These are phyloP conservation scores for Elsinoe necatrix DNA, from an alignment of 2,329 filamentous ascomycete species.

Conservation along the genomic window DNA sequence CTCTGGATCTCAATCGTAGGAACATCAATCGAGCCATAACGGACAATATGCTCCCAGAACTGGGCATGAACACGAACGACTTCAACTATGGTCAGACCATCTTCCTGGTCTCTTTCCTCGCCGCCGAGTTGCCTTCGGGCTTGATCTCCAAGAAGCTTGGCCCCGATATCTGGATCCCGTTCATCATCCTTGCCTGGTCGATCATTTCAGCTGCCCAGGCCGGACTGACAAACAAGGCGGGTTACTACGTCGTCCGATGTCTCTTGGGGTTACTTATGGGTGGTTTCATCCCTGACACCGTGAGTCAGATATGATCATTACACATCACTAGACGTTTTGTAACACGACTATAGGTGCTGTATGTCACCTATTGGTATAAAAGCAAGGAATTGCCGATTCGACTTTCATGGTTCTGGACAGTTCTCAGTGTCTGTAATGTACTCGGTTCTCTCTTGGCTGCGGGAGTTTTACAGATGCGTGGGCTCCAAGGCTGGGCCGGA, in stretches of 20 bases:
- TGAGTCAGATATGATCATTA: neutral
- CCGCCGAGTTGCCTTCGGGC: constrained; percentile 31
- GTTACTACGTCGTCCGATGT: constrained; percentile 37
- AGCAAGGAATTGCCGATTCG: constrained; percentile 59
- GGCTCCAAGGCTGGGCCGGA: constrained; percentile 28
- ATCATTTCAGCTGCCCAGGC: constrained; percentile 23
- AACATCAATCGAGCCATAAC: constrained; percentile 45
- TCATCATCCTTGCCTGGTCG: constrained; percentile 18
- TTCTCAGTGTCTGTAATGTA: constrained; percentile 51
- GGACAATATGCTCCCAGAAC: constrained; percentile 10
- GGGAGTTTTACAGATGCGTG: constrained; percentile 44
- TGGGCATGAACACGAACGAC: constrained; percentile 21
- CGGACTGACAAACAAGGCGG: constrained; percentile 28
- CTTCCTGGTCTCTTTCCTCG: constrained; percentile 36
- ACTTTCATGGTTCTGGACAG: constrained; percentile 62
- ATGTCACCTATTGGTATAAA: constrained; percentile 62
- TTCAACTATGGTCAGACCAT: constrained; percentile 38
- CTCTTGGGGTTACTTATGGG: constrained; percentile 39
- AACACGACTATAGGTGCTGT: neutral
- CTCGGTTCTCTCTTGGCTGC: constrained; percentile 49
- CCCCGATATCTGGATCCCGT: constrained; percentile 21
- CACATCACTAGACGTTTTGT: neutral
- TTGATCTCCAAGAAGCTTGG: constrained; percentile 24
- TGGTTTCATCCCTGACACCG: constrained; percentile 50
- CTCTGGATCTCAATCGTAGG: constrained; percentile 37